Conservation (phyloP, 2,329 filamentous ascomycete species). For the Aureobasidium uvarum region DNA sequence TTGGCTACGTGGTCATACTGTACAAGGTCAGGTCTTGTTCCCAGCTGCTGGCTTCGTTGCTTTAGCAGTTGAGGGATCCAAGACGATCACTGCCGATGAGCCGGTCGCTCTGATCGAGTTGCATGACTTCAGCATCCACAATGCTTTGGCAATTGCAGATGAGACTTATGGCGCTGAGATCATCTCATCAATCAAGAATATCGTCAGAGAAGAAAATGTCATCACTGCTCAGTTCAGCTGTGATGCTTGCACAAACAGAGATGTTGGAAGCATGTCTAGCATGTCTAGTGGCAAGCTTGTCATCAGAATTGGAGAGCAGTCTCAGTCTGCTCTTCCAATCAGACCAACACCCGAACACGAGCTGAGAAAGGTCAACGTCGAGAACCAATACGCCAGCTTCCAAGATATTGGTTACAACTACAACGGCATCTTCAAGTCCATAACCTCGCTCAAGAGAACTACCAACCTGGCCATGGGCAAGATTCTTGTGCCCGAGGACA, state of each 20-base stretch:
- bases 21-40: conserved; percentile 29
- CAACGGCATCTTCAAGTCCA: conserved; percentile 26
- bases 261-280: conserved; percentile 1
- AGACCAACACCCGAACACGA: neutral
- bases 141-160: conserved; percentile 31
- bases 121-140: conserved; percentile 29
- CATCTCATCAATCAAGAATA: conserved; percentile 18
- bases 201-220: neutral
- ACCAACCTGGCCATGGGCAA: conserved; percentile 9
- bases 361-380: conserved; percentile 22
- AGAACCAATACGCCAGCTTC: conserved; percentile 31
- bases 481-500: conserved; percentile 12
- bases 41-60: conserved; percentile 29
- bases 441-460: conserved; percentile 18
- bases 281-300: conserved; percentile 34
- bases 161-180: conserved; percentile 29
- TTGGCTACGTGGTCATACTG: conserved; percentile 29
- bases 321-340: conserved; percentile 34
- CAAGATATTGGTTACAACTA: conserved; percentile 33
- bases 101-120: conserved; percentile 30
- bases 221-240: conserved; percentile 8
- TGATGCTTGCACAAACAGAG: conserved; percentile 5
- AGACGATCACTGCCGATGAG: conserved; percentile 19
- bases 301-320: conserved; percentile 29
- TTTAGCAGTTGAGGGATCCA: conserved; percentile 28